A percentile compares a stretch with the other conserved stretches of the same genome.
Evolutionary conservation across 2,329 filamentous ascomycete species (phyloP).

Genomic region (Fusarium cyanostomum): DNA sequence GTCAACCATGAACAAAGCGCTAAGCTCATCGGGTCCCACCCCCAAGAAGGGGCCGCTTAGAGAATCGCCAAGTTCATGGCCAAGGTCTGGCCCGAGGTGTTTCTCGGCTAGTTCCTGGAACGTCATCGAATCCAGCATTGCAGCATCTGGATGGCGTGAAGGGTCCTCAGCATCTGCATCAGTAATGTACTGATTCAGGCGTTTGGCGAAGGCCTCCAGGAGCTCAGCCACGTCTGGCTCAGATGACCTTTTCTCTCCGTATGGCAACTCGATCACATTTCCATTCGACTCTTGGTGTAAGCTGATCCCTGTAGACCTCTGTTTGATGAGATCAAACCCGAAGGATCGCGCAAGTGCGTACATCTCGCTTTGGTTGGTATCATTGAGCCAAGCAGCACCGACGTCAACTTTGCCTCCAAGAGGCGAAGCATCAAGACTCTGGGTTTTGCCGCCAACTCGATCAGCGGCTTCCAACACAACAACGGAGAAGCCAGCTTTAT

Average conservation of each 20-base stretch:
- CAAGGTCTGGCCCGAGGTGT: conserved; percentile 11
- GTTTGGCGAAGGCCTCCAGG: conserved; percentile 11
- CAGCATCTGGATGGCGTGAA: conserved; percentile 6
- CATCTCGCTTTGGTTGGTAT: conserved; percentile 33
- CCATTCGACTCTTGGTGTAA: conserved; percentile 19
- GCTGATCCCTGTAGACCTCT: conserved; percentile 19
- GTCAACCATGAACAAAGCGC: conserved; percentile 34
- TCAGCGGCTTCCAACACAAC: conserved; percentile 59
- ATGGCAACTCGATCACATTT: conserved; percentile 13
- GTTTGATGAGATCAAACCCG: conserved; percentile 30
- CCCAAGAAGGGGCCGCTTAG: conserved; percentile 24
- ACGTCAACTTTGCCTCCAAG: conserved; percentile 27
- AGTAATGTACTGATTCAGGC: conserved; percentile 12
- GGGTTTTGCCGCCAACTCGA: conserved; percentile 59
- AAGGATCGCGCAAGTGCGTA: conserved; percentile 29
- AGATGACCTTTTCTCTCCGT: conserved; percentile 8
- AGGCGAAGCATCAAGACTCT: conserved; percentile 9
- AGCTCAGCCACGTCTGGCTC: conserved; percentile 12
- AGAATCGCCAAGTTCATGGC: conserved; percentile 6
- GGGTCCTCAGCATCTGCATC: conserved; percentile 17
- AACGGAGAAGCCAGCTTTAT: conserved; percentile 48
- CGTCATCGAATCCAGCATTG: conserved; percentile 18
- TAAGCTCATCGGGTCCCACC: conserved; percentile 32
- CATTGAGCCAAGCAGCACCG: conserved; percentile 41
- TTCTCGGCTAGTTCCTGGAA: conserved; percentile 11